A percentile compares a stretch with the other conserved stretches of the same genome.
These are phyloP conservation scores for Leptographium lundbergii DNA, from an alignment of 2,329 filamentous ascomycete species.

Conservation along the genomic window DNA sequence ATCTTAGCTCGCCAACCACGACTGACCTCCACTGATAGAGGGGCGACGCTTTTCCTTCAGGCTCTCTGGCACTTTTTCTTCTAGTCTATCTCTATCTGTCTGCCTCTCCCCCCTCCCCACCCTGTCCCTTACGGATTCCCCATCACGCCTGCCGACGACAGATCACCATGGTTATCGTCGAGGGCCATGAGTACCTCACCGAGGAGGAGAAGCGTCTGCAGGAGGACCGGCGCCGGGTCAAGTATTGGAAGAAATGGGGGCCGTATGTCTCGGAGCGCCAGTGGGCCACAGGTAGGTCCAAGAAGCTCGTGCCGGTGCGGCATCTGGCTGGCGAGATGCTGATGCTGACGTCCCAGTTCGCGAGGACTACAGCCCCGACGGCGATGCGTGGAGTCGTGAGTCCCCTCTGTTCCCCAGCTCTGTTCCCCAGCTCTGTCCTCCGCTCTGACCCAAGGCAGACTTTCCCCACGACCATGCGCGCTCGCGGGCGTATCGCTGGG, in stretches of 20 bases:
- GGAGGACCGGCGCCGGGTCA: slow-evolving; percentile 67
- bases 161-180: slow-evolving; percentile 69
- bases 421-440: neutral
- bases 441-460: slow-evolving; percentile 38
- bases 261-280: slow-evolving; percentile 88
- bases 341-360: slow-evolving; percentile 16
- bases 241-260: slow-evolving; percentile 99
- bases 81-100: neutral
- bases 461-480: slow-evolving; percentile 89
- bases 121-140: neutral
- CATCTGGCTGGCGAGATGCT: neutral
- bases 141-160: neutral
- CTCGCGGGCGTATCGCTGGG: slow-evolving; percentile 84
- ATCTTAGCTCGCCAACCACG: neutral
- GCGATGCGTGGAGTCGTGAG: slow-evolving; percentile 92
- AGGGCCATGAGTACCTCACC: slow-evolving; percentile 75
- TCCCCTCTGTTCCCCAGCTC: slow-evolving; percentile 15
- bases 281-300: slow-evolving; percentile 78
- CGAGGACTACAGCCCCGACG: slow-evolving; percentile 81
- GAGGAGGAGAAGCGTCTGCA: slow-evolving; percentile 84
- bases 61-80: no score
- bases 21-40: no score
- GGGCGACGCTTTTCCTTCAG: neutral
- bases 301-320: no score
- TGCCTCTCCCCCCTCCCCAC: neutral